Conservation (phyloP, 2,329 filamentous ascomycete species). For the Fusarium phyllophilum region DNA sequence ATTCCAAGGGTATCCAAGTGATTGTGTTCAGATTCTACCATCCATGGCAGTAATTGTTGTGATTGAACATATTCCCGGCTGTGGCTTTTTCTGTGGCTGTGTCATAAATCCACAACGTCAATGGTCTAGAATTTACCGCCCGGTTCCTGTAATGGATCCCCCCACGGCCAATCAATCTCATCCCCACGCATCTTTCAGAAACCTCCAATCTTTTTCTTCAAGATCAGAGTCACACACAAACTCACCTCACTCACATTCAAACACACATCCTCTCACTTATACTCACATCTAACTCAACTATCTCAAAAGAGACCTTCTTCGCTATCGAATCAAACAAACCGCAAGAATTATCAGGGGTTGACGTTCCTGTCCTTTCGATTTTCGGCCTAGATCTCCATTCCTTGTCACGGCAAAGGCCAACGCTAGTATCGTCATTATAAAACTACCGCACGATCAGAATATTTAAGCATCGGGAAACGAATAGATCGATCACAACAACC, state of each 20-base stretch:
- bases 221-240: slow-evolving; percentile 9
- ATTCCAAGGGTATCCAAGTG: neutral
- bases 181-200: slow-evolving; percentile 32
- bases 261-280: neutral
- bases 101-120: slow-evolving; percentile 1
- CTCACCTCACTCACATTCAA: neutral
- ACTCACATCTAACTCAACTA: neutral
- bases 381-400: slow-evolving; percentile 30
- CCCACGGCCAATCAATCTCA: slow-evolving; percentile 33
- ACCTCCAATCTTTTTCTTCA: slow-evolving; percentile 15
- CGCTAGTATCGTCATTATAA: slow-evolving; percentile 10
- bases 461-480: slow-evolving; percentile 12
- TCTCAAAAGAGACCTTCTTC: neutral
- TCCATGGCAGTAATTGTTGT: slow-evolving; percentile 1
- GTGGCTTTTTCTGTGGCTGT: slow-evolving; percentile 37
- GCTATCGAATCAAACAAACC: slow-evolving; percentile 7
- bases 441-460: neutral
- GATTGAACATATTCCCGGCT: slow-evolving; percentile 3
- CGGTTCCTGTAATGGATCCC: neutral
- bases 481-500: slow-evolving; percentile 28
- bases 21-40: neutral
- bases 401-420: slow-evolving; percentile 13
- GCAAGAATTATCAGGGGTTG: slow-evolving; percentile 6
- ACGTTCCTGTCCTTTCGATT: slow-evolving; percentile 16
- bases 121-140: slow-evolving; percentile 9